These are phyloP conservation scores for Pythium oligandrum DNA, from an alignment of 352 stramenopile genomes.

Conservation along the genomic window DNA sequence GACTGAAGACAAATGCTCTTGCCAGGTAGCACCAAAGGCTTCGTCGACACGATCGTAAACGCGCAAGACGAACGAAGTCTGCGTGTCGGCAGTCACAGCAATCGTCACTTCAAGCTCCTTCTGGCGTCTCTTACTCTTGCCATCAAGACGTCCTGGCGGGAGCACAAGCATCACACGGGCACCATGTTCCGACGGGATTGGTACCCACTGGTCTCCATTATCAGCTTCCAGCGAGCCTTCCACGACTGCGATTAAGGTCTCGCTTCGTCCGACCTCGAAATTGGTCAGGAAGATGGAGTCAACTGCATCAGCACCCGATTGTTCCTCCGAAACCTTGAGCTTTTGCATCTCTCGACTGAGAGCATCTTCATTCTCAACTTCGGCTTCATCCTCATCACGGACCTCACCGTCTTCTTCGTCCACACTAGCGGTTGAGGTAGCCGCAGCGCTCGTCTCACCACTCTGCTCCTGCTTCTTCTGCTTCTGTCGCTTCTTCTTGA, in stretches of 20 bases:
- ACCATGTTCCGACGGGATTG: slow-evolving; percentile 63
- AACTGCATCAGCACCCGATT: not conserved
- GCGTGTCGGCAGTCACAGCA: slow-evolving; percentile 18
- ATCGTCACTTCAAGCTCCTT: slow-evolving; percentile 75
- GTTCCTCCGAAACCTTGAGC: slow-evolving; percentile 1
- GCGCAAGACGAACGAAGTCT: slow-evolving; percentile 62
- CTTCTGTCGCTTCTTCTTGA: slow-evolving; percentile 90
- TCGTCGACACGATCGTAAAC: slow-evolving; percentile 46
- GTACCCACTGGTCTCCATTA: slow-evolving; percentile 61
- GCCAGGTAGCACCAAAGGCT: slow-evolving; percentile 9
- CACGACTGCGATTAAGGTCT: not conserved
- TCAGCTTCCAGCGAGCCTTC: slow-evolving; percentile 22
- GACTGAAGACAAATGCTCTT: slow-evolving; percentile 10
- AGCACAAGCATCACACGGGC: slow-evolving; percentile 68
- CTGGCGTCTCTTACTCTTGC: slow-evolving; percentile 22
- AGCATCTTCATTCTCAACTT: not conserved
- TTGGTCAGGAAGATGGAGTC: slow-evolving; percentile 16
- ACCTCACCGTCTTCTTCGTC: slow-evolving; percentile 9
- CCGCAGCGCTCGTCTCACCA: not conserved
- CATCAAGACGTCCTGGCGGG: slow-evolving; percentile 43
- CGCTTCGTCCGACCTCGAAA: slow-evolving; percentile 6
- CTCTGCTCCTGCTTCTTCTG: slow-evolving; percentile 51
- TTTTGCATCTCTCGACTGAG: not conserved
- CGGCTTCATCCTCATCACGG: not conserved
- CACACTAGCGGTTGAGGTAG: too few relatives aligned